Base-by-base conservation (phyloP, 1,284 basidiomycete genomes). In the Violaceomyces palustris region DNA sequence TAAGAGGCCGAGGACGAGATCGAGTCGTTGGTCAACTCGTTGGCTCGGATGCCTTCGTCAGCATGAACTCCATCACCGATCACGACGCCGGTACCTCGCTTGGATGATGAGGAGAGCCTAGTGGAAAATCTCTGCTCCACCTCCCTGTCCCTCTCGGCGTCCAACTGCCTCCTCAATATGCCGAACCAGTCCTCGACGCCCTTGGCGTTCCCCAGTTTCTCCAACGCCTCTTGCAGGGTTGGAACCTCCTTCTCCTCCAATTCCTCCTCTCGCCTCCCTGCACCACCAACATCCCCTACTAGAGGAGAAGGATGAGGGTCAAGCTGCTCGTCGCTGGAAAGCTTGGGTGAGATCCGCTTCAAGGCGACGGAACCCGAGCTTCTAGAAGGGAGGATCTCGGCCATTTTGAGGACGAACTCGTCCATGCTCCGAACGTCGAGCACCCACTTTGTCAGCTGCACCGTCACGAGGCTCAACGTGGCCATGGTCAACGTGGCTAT, bases 331-430 rank as follows among this genome's bases (percentile, higher is more conserved):
- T n/a, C n/a, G n/a, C n/a, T n/a, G n/a, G n/a, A n/a, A n/a, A n/a
- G n/a, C n/a, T n/a, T n/a, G n/a, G n/a, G 56, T 3, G 56, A 50
- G 21, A 41, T 43, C 18, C 46, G 42, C 6, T 35, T 11, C 35
- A 54, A 25, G 3, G 33, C 27, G 10, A 19, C 37, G 7, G 50
- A 43, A 11, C 45, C 50, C 11, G 24, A 36, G 9, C 18, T 17
- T 14, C 50, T 24, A 28, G 46, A 43, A 0, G 56, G 56, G 4
- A 59, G 35, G 35, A 59, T 40, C 28, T 38, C 42, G 5, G 50
- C 45, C 56, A 59, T 59, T 11, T 45, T 45, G 8, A 59, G 35
- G 1, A 59, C 56, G 24, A 59, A 54, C 6, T 59, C 56, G 47
- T 59, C 56, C 56, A 59, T 50, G 18, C 41, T 50, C 18, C 48